Base-by-base conservation (phyloP, 495 filamentous ascomycete species). In the Penicillium ucsense region DNA sequence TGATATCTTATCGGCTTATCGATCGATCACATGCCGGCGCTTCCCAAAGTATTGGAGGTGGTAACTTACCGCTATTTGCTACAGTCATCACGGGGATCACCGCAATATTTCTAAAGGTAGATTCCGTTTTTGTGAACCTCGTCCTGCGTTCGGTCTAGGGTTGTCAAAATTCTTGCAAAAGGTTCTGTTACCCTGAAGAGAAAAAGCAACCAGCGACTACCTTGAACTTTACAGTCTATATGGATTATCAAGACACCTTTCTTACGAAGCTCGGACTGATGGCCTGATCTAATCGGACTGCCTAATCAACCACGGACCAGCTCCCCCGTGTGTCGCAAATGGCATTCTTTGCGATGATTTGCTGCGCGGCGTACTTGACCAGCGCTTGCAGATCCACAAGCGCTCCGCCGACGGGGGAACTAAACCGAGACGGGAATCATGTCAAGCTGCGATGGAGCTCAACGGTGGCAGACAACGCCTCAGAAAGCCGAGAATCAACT, bases 41-140 rank as follows among this genome's bases (percentile, higher is more conserved):
- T 20, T 20, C 20, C 20, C 2, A 20, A 20, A 20, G 20, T 20
- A 20, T 20, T 1, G 20, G 20, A 20, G 20, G 20, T 20, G 20
- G 20, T 20, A n/a, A n/a, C n/a, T n/a, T n/a, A 20, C 20, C 20
- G 2, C 20, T 20, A 20, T 20, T 20, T 20, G 20, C 20, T 20
- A 20, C 20, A 20, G 20, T 20, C 20, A 20, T 20, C 1, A 20
- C 2, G 34, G 34, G 34, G 34, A 35, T 35, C 20, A 3, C 27
- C 29, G 12, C 55, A 91, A 91, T 37, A 88, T 20, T 20, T 20
- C 20, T 20, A 1, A 2, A 20, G 20, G 20, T 20, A 20, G 20
- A 20, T 20, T 20, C 20, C 20, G 20, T 20, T 20, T 20, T 20
- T 20, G 20, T 2, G 20, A 20, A 20, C 20, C 20, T 20, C 20